Conservation (phyloP, 2,329 filamentous ascomycete species). For the Grosmannia clavigera region DNA sequence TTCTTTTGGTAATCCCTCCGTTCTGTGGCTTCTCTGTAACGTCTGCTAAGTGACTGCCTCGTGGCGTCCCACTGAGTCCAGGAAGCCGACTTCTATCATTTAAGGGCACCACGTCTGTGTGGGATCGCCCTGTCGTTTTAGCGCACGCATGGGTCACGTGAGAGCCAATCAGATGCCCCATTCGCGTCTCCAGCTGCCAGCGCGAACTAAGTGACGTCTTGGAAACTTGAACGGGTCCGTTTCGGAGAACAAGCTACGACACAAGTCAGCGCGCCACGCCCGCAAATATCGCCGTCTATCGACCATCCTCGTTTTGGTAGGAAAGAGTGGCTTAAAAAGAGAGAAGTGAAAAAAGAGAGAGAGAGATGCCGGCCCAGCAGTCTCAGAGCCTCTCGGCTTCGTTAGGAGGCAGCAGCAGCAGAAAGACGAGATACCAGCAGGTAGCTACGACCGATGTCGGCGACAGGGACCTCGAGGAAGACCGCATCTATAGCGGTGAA, state of each 20-base stretch:
- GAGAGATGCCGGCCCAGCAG: neutral
- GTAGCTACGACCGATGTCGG: slow-evolving; percentile 3
- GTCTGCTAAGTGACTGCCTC: no score
- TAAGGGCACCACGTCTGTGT: no score
- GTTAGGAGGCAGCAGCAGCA: neutral
- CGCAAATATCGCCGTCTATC: neutral
- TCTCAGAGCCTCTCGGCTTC: neutral
- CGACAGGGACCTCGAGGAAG: neutral
- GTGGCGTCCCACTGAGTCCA: no score
- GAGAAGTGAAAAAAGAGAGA: no score
- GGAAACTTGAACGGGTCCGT: neutral
- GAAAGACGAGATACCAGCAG: slow-evolving; percentile 5
- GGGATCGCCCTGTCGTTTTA: neutral
- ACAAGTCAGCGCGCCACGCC: neutral
- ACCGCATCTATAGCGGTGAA: neutral
- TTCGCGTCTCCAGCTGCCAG: neutral
- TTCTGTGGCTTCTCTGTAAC: no score
- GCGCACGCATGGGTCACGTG: neutral
- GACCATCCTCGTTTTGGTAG: neutral
- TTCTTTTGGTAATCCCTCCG: no score
- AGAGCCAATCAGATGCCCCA: neutral
- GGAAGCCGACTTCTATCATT: no score
- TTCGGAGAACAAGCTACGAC: neutral
- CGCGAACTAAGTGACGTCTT: neutral
- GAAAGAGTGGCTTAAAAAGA: neutral